Evolutionary conservation across 345 rosid genomes (phyloP).

Genomic region (Eucalyptus erythrocorys): DNA sequence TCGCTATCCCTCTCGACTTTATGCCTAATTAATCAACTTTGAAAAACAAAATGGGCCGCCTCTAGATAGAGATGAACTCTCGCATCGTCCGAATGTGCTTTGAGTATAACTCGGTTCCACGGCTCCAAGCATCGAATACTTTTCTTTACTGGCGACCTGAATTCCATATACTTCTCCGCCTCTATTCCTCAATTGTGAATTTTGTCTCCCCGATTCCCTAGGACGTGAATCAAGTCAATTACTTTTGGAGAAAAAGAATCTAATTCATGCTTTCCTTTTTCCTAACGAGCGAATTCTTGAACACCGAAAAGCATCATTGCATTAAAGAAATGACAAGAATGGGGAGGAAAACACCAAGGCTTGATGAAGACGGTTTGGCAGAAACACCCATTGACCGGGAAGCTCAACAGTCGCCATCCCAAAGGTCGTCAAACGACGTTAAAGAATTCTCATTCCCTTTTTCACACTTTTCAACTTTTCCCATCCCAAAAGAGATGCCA

Average conservation of each 20-base stretch:
- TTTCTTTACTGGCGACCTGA: not conserved
- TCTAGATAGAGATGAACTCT: not conserved
- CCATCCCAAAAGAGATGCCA: not conserved
- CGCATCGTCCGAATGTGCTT: not conserved
- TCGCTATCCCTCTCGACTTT: not conserved
- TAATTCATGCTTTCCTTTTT: not conserved
- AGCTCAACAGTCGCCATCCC: not conserved
- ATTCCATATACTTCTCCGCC: not conserved
- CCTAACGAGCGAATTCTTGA: not conserved
- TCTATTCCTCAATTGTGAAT: not conserved
- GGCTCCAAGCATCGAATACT: not conserved
- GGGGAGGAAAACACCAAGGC: not conserved
- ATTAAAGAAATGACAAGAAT: not conserved
- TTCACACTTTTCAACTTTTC: not conserved
- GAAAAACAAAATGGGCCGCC: not conserved
- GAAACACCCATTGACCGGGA: not conserved
- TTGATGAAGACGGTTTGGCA: not conserved
- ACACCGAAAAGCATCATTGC: not conserved
- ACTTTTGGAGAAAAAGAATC: not conserved
- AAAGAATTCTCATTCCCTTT: not conserved
- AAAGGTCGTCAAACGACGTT: not conserved
- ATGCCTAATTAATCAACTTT: not conserved
- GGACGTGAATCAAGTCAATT: not conserved
- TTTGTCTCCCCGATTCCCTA: not conserved
- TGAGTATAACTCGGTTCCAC: not conserved